phyloP scores from a whole-genome alignment of 495 filamentous ascomycete genomes.

The Durotheca rogersii region DNA sequence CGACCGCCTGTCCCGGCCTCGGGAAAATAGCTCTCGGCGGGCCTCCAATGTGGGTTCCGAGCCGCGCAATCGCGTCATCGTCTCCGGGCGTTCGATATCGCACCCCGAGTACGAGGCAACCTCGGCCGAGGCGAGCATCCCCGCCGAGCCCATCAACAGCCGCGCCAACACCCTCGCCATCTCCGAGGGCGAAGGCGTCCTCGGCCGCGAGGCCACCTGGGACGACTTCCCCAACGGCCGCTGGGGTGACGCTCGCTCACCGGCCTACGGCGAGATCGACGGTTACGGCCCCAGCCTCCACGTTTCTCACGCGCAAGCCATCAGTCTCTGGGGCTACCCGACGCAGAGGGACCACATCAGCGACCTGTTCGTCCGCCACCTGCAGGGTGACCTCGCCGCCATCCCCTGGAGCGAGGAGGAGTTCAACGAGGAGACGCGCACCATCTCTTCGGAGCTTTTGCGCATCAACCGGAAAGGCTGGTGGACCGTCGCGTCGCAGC shows the following conservation, averaged over 20 bases:
- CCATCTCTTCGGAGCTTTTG: constrained; percentile 73
- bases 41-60: constrained; percentile 58
- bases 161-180: constrained; percentile 84
- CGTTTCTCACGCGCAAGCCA: constrained; percentile 73
- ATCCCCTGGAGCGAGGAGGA: constrained; percentile 95
- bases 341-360: constrained; percentile 67
- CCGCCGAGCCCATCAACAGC: constrained; percentile 58
- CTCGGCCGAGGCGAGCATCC: constrained; percentile 63
- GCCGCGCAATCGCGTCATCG: constrained; percentile 81
- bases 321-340: constrained; percentile 81
- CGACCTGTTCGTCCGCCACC: constrained; percentile 73
- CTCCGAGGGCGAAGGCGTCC: constrained; percentile 84
- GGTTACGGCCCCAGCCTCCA: constrained; percentile 91
- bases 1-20: constrained; percentile 22
- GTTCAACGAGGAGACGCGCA: constrained; percentile 77
- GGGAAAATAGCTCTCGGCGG: constrained; percentile 28
- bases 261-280: constrained; percentile 93
- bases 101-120: constrained; percentile 65
- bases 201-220: constrained; percentile 96
- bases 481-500: constrained; percentile 98
- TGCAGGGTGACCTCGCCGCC: constrained; percentile 69
- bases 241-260: constrained; percentile 88
- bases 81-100: constrained; percentile 56
- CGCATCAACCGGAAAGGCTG: constrained; percentile 78
- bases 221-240: constrained; percentile 98